Evolutionary conservation across 2,329 filamentous ascomycete species (phyloP).

Genomic region (Xylariaceae sp.): DNA sequence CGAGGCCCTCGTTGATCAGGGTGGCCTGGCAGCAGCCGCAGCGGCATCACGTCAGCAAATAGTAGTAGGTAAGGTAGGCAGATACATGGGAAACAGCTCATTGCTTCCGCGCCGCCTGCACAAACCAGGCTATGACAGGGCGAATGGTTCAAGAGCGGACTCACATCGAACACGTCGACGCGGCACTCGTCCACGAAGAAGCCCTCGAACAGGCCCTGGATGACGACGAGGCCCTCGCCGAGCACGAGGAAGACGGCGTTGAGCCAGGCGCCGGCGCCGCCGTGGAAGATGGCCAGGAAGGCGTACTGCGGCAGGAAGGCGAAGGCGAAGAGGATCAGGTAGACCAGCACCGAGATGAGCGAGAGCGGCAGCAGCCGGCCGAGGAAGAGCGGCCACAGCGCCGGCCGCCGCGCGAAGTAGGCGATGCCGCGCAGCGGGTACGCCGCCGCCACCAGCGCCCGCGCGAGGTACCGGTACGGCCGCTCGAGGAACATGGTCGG

Average conservation of each 20-base stretch:
- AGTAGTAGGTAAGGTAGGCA: too few species aligned
- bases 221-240: conserved; percentile 70
- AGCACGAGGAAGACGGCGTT: conserved; percentile 82
- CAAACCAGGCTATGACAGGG: too few species aligned
- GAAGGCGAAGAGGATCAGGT: conserved; percentile 80
- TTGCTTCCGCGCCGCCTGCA: too few species aligned
- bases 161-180: conserved; percentile 76
- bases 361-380: conserved; percentile 72
- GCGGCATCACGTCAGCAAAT: too few species aligned
- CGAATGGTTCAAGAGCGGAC: neutral
- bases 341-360: conserved; percentile 74
- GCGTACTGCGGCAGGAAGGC: conserved; percentile 83
- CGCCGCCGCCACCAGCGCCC: conserved; percentile 39
- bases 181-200: conserved; percentile 74
- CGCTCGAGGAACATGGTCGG: too few species aligned
- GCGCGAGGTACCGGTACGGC: conserved; percentile 33
- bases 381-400: conserved; percentile 74
- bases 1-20: conserved; percentile 65
- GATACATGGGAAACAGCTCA: too few species aligned
- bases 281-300: conserved; percentile 84
- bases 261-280: conserved; percentile 79
- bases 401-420: conserved; percentile 71
- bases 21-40: conserved; percentile 57
- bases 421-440: conserved; percentile 66
- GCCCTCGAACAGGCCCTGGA: conserved; percentile 64